A percentile compares a stretch with the other conserved stretches of the same genome.
Conservation (phyloP, 1,284 basidiomycete genomes). For the Ceratobasidium sp. region DNA sequence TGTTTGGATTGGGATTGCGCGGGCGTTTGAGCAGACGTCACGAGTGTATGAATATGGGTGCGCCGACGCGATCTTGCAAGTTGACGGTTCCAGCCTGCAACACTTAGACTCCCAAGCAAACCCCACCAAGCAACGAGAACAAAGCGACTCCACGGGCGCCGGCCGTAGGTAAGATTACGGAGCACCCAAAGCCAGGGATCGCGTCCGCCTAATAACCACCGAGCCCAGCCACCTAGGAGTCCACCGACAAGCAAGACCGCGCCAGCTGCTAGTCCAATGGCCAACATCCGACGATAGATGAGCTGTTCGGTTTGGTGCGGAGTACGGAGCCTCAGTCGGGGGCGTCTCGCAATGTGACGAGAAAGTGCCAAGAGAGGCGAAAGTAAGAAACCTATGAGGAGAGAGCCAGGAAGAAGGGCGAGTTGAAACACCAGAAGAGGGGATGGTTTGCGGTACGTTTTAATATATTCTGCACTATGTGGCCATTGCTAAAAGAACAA, state of each 20-base stretch:
- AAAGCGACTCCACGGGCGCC: conserved; percentile 83
- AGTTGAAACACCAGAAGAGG: conserved; percentile 93
- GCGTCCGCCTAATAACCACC: conserved; percentile 85
- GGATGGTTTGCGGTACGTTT: conserved; percentile 92
- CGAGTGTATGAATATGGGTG: background rate
- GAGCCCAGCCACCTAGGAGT: conserved; percentile 91
- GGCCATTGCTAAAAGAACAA: conserved; percentile 72
- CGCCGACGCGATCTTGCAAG: conserved; percentile 70
- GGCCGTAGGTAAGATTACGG: conserved; percentile 78
- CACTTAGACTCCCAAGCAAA: conserved; percentile 78
- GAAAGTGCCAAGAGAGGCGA: conserved; percentile 94
- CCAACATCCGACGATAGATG: conserved; percentile 84
- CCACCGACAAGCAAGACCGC: conserved; percentile 81
- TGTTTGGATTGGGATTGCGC: conserved; percentile 29
- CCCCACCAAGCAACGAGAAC: conserved; percentile 89
- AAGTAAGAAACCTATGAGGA: conserved; percentile 92
- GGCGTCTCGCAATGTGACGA: conserved; percentile 90
- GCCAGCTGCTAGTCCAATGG: conserved; percentile 86
- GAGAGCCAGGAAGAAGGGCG: conserved; percentile 91
- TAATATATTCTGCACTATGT: conserved; percentile 84
- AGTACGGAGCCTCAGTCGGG: conserved; percentile 87
- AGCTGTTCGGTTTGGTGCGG: conserved; percentile 80
- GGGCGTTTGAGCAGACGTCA: background rate
- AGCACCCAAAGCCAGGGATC: conserved; percentile 92
- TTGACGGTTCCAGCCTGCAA: conserved; percentile 93